These are phyloP conservation scores for Lachancea fermentati DNA, from an alignment of 805 yeast species.

Conservation along the genomic window DNA sequence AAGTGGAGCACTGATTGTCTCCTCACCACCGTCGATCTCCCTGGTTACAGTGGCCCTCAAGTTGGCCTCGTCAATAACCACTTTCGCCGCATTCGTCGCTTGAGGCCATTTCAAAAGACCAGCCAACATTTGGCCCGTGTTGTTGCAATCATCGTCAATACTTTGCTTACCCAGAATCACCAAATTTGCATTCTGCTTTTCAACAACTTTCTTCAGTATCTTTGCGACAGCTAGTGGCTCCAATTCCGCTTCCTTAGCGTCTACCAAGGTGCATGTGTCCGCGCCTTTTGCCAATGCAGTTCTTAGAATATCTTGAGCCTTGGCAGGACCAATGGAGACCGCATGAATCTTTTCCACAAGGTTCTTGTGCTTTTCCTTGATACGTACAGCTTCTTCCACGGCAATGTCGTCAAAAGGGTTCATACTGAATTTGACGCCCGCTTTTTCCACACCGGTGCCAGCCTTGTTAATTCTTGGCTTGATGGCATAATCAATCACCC, in stretches of 20 bases:
- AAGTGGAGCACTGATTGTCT: slow-evolving; percentile 65
- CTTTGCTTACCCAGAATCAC: slow-evolving; percentile 94
- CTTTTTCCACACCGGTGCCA: slow-evolving; percentile 70
- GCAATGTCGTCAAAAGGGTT: slow-evolving; percentile 99
- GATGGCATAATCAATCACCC: slow-evolving; percentile 90
- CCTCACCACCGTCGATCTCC: slow-evolving; percentile 95
- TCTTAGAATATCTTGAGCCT: slow-evolving; percentile 82
- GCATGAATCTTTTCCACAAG: slow-evolving; percentile 81
- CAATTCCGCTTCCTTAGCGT: slow-evolving; percentile 62
- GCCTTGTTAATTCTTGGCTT: slow-evolving; percentile 89
- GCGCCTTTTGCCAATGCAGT: slow-evolving; percentile 94
- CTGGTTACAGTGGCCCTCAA: slow-evolving; percentile 63
- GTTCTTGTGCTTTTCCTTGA: slow-evolving; percentile 56
- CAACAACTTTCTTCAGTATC: slow-evolving; percentile 66
- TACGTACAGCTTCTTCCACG: slow-evolving; percentile 84
- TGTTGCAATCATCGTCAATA: slow-evolving; percentile 90
- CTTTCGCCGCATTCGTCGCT: slow-evolving; percentile 90
- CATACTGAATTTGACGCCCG: slow-evolving; percentile 86
- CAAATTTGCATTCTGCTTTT: slow-evolving; percentile 65
- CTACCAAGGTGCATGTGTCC: slow-evolving; percentile 77
- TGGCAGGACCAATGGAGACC: slow-evolving; percentile 82
- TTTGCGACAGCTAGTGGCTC: slow-evolving; percentile 92
- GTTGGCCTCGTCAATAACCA: slow-evolving; percentile 48
- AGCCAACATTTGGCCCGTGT: slow-evolving; percentile 95
- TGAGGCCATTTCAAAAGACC: slow-evolving; percentile 94